phyloP scores from a whole-genome alignment of 75 land plant species.

The Chamaecyparis obtusa region DNA sequence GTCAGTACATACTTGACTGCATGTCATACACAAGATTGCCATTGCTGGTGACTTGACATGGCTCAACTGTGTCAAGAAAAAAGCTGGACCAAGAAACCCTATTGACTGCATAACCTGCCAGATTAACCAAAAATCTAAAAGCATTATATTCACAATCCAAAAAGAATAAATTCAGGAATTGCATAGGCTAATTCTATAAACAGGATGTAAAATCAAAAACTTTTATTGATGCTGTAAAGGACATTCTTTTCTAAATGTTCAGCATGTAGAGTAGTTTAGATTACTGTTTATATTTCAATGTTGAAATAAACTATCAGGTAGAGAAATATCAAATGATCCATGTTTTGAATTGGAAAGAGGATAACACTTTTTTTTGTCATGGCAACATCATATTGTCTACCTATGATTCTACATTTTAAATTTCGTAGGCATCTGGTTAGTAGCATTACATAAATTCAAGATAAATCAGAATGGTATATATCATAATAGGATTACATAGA shows the following conservation, averaged over 20 bases:
- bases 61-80: constrained; percentile 94
- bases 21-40: constrained; percentile 95
- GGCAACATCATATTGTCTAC: neutral
- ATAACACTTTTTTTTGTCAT: neutral
- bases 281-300: neutral
- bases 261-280: neutral
- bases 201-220: neutral
- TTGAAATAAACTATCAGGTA: neutral
- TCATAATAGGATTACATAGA: too few species aligned
- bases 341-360: neutral
- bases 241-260: neutral
- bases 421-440: neutral
- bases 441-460: too few species aligned
- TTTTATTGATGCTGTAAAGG: neutral
- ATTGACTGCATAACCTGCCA: constrained; percentile 92
- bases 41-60: constrained; percentile 75
- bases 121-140: neutral
- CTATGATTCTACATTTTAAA: neutral
- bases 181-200: neutral
- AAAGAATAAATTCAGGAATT: neutral
- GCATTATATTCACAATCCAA: neutral
- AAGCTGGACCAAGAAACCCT: constrained; percentile 99
- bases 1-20: constrained; percentile 72
- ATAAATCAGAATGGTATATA: too few species aligned
- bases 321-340: neutral